Evolutionary conservation across 371 early-diverging fungal species (phyloP), one percentile per base, ranked within the genome.

Genomic region (Mucor ambiguus): DNA sequence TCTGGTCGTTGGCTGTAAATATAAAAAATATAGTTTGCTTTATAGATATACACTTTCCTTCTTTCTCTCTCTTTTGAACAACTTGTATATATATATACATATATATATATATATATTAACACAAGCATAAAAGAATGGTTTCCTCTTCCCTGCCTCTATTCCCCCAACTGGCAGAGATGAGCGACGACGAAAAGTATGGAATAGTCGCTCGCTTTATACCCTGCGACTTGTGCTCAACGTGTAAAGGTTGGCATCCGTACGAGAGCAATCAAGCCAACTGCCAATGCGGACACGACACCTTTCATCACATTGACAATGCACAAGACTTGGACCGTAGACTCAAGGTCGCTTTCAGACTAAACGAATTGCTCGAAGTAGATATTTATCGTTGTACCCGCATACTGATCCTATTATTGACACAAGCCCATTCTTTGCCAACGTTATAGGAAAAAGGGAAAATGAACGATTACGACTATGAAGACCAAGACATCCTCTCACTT

Each of bases 141-240:
- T 65, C 60, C 11, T 59, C 60, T 44, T 68, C 72, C 30, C 48
- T 60, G 44, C 63, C 69, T 24, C 41, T 73, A 56, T 73, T 73
- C 24, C 67, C 73, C 43, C 70, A 70, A 38, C 60, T 74, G 46
- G 64, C 54, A 55, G 70, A 75, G 56, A 67, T 75, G 72, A 75
- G 60, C 26, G 67, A 75, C 22, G 76, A 76, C 57, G 82, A 84
- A 66, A 80, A 83, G 26, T 76, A 75, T 61, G 65, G 70, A 48
- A 75, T 81, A 26, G 68, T 85, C 43, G 85, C 79, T 52, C 69
- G 82, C n/a, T 79, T 77, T 58, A 76, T 81, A 61, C 79, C 83
- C 10, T 85, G 85, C 33, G 81, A 79, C 69, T 59, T 61, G n/a
- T 65, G 68, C 60, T 57, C 66, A 38, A 64, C 62, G 24, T 85